Evolutionary conservation across 1,284 basidiomycete species (phyloP).

Genomic region (Microbotryum silenes-acaulis): DNA sequence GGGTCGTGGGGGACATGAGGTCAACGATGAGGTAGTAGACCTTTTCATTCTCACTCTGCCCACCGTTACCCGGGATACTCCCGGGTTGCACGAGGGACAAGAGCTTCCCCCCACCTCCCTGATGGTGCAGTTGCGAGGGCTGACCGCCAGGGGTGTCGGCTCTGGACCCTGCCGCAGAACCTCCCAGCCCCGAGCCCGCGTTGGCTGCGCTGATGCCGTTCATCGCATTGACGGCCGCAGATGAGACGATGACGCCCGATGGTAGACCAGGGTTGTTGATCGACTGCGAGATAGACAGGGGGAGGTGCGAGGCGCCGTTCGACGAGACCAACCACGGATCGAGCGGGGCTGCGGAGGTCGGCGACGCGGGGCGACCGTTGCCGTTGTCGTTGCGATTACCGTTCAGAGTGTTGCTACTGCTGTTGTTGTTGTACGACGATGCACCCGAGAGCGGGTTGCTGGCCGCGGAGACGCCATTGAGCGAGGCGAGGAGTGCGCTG

Average conservation of each 20-base stretch:
- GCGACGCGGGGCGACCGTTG: slow-evolving; percentile 1
- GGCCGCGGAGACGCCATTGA: slow-evolving; percentile 1
- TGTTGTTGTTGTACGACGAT: slow-evolving; percentile 19
- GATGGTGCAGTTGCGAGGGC: slow-evolving; percentile 5
- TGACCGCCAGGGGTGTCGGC: slow-evolving; percentile 9
- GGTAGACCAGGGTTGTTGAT: slow-evolving; percentile 44
- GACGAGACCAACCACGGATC: background rate
- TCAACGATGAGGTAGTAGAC: slow-evolving; percentile 76
- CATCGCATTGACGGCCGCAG: slow-evolving; percentile 27
- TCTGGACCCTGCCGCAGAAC: background rate
- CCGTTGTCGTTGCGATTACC: slow-evolving; percentile 5
- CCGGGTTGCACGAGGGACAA: slow-evolving; percentile 30
- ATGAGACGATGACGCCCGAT: slow-evolving; percentile 27
- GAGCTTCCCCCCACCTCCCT: slow-evolving; percentile 25
- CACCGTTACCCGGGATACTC: slow-evolving; percentile 21
- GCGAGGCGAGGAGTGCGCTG: slow-evolving; percentile 7
- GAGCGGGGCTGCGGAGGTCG: background rate
- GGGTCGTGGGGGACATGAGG: slow-evolving; percentile 65
- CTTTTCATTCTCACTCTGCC: slow-evolving; percentile 59
- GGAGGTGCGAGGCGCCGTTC: slow-evolving; percentile 28
- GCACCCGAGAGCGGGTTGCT: background rate
- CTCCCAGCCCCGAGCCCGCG: background rate
- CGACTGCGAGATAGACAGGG: slow-evolving; percentile 39
- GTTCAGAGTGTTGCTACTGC: slow-evolving; percentile 17
- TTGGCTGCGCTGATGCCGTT: slow-evolving; percentile 11